Evolutionary conservation across 2,329 filamentous ascomycete genomes (phyloP).

Genomic region (Cercospora citrullina): DNA sequence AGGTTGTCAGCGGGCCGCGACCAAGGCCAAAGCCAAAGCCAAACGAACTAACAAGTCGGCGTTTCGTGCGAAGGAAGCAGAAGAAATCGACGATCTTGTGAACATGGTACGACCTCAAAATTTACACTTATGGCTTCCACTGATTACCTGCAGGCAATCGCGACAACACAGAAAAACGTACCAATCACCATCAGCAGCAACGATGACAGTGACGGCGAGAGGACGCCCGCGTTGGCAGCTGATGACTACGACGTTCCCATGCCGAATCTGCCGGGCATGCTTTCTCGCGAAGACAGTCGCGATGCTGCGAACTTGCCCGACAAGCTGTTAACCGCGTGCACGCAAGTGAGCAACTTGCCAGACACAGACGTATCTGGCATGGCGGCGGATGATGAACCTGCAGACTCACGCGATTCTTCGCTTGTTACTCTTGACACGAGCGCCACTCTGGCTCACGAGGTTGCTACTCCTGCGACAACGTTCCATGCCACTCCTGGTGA

Average conservation of each 20-base stretch:
- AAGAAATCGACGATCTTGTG: slow-evolving; percentile 12
- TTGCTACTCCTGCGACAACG: background rate
- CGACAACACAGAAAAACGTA: background rate
- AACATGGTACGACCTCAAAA: background rate
- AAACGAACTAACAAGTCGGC: background rate
- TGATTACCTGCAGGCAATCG: background rate
- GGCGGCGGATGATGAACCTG: background rate
- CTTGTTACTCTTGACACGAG: background rate
- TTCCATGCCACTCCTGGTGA: background rate
- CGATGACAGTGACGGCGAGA: background rate
- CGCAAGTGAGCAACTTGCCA: slow-evolving; percentile 1
- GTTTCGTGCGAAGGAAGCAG: background rate
- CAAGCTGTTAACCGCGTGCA: background rate
- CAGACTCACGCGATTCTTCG: background rate
- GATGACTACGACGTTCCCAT: background rate
- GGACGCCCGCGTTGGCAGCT: background rate
- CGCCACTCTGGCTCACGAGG: background rate
- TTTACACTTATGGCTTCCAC: background rate
- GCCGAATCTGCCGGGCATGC: background rate
- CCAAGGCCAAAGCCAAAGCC: background rate
- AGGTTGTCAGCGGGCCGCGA: background rate
- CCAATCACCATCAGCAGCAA: slow-evolving; percentile 1
- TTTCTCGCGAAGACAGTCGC: background rate
- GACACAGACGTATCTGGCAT: background rate
- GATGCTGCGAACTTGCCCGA: background rate